Conservation (phyloP, 2,329 filamentous ascomycete genomes). For the Orbilia brochopaga region DNA sequence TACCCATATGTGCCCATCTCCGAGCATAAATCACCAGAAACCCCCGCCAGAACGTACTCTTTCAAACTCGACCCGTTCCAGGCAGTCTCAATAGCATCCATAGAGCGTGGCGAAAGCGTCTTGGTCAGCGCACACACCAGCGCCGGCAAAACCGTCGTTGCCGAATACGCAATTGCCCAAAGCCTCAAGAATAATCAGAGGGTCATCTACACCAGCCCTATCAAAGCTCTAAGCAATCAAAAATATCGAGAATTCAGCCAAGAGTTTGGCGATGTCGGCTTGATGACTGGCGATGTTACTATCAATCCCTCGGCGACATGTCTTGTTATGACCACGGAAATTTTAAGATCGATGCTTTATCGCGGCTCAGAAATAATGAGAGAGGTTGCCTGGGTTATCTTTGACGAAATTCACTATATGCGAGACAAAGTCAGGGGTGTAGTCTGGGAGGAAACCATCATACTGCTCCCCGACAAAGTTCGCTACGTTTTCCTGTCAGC, state of each 20-base stretch:
- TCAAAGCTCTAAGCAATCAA: conserved; percentile 98
- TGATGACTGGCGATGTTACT: conserved; percentile 99
- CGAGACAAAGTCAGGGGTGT: conserved; percentile 92
- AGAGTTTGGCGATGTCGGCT: conserved; percentile 92
- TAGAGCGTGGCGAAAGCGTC: conserved; percentile 94
- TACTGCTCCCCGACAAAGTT: conserved; percentile 95
- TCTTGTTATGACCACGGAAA: conserved; percentile 98
- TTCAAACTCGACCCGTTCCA: conserved; percentile 98
- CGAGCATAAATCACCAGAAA: conserved; percentile 85
- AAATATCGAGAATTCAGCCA: conserved; percentile 97
- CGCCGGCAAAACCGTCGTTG: conserved; percentile 97
- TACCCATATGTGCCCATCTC: conserved; percentile 96
- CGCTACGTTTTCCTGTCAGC: conserved; percentile 98
- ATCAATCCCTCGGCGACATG: conserved; percentile 99
- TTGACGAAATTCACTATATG: conserved; percentile 99
- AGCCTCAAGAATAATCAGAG: conserved; percentile 96
- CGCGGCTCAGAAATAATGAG: conserved; percentile 99
- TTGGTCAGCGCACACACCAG: conserved; percentile 96
- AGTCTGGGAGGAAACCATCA: conserved; percentile 99
- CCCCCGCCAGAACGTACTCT: conserved; percentile 80
- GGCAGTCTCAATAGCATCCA: conserved; percentile 89
- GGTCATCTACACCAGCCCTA: conserved; percentile 98
- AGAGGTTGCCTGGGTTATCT: conserved; percentile 97
- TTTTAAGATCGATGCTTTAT: conserved; percentile 98
- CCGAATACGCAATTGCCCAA: conserved; percentile 97